phyloP scores from a whole-genome alignment of 148 eudicot genomes.

The Rhododendron ferrugineum region DNA sequence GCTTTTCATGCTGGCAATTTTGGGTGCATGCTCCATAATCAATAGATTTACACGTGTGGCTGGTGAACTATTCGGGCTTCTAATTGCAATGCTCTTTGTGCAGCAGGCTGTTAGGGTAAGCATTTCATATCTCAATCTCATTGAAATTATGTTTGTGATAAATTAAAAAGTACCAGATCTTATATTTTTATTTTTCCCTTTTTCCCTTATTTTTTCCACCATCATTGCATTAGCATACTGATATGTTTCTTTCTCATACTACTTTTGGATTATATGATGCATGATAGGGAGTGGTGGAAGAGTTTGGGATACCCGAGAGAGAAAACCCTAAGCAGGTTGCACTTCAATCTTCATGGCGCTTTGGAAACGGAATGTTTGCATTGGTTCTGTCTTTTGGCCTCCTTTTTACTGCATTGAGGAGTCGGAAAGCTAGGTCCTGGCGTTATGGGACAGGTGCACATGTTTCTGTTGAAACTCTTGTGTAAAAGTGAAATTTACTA shows the following conservation, averaged over 20 bases:
- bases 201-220: not conserved
- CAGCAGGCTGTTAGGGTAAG: conserved; percentile 95
- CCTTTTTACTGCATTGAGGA: conserved; percentile 68
- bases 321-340: conserved; percentile 58
- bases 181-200: not conserved
- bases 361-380: conserved; percentile 99
- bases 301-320: conserved; percentile 75
- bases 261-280: not conserved
- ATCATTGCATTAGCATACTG: not conserved
- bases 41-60: conserved; percentile 93
- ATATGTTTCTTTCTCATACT: not conserved
- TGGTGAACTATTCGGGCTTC: conserved; percentile 94
- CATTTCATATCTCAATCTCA: not conserved
- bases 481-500: not conserved
- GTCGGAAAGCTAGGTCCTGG: conserved; percentile 98
- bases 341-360: conserved; percentile 86
- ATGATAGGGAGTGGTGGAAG: conserved; percentile 82
- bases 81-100: conserved; percentile 99
- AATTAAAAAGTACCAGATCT: not conserved
- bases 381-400: conserved; percentile 94
- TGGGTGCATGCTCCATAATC: conserved; percentile 98
- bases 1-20: conserved; percentile 78
- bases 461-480: conserved; percentile 3
- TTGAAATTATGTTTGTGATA: not conserved
- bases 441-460: conserved; percentile 88